These are phyloP conservation scores for Diaporthe sp. DNA, from an alignment of 2,329 filamentous ascomycete species.

Conservation along the genomic window DNA sequence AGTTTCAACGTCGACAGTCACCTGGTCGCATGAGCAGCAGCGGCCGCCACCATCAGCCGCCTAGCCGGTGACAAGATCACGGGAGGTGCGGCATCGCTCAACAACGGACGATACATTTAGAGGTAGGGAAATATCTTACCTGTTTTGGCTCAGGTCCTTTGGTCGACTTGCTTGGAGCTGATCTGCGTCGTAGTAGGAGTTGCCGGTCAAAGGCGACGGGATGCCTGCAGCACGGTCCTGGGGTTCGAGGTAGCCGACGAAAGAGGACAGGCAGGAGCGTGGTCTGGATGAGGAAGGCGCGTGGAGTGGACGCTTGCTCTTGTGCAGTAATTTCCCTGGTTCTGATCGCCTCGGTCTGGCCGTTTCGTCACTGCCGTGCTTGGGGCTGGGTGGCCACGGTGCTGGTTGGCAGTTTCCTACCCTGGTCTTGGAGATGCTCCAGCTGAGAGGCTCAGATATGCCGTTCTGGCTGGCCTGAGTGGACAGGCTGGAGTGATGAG, in stretches of 20 bases:
- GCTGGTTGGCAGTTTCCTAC: slow-evolving; percentile 30
- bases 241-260: background rate
- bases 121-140: background rate
- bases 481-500: background rate
- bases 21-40: slow-evolving; percentile 4
- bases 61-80: background rate
- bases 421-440: slow-evolving; percentile 6
- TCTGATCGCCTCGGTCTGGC: slow-evolving; percentile 18
- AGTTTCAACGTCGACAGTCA: background rate
- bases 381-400: background rate
- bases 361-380: slow-evolving; percentile 25
- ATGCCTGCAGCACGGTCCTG: background rate
- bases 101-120: background rate
- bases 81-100: background rate
- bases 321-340: background rate
- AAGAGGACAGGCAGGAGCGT: background rate
- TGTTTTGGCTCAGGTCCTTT: background rate
- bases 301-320: background rate
- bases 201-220: background rate
- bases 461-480: background rate
- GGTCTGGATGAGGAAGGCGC: background rate
- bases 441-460: background rate
- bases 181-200: background rate
- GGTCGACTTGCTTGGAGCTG: slow-evolving; percentile 8
- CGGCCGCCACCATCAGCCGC: background rate